phyloP scores from a whole-genome alignment of 352 stramenopile species.

The Pythium inflatum region DNA sequence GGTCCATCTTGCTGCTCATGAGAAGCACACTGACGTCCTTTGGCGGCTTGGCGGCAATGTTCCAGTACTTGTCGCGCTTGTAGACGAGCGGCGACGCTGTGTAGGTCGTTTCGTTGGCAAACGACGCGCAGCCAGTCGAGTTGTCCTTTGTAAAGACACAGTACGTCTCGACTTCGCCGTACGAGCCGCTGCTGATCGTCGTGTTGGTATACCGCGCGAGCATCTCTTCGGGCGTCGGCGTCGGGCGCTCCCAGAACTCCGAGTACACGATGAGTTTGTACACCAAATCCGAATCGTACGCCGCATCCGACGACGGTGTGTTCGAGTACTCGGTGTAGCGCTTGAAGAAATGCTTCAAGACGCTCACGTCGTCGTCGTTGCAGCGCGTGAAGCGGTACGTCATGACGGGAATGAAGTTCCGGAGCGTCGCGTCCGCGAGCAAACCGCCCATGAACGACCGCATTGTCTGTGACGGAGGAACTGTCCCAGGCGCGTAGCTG shows the following conservation, averaged over 20 bases:
- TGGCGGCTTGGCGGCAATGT: constrained; percentile 39
- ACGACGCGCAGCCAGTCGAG: constrained; percentile 43
- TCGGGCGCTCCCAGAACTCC: constrained; percentile 39
- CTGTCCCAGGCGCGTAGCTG: constrained; percentile 9
- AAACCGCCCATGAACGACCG: constrained; percentile 39
- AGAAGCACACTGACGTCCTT: constrained; percentile 42
- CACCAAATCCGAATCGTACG: constrained; percentile 39
- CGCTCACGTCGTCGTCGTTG: constrained; percentile 37
- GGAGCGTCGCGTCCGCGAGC: constrained; percentile 36
- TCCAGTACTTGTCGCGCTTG: constrained; percentile 38
- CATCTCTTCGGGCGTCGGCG: constrained; percentile 25
- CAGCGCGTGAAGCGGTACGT: constrained; percentile 42
- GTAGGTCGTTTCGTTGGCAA: constrained; percentile 30
- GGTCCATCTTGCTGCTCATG: constrained; percentile 50
- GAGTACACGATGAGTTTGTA: constrained; percentile 47
- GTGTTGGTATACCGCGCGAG: constrained; percentile 36
- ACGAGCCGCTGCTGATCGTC: constrained; percentile 34
- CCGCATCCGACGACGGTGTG: constrained; percentile 11
- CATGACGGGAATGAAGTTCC: constrained; percentile 39
- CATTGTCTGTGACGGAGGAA: constrained; percentile 31
- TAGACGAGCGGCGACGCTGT: constrained; percentile 31
- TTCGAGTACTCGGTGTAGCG: constrained; percentile 23
- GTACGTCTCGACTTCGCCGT: constrained; percentile 43
- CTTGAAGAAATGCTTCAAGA: constrained; percentile 32
- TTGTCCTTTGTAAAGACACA: constrained; percentile 59